Conservation (phyloP, 495 filamentous ascomycete genomes). For the Letharia lupina region DNA sequence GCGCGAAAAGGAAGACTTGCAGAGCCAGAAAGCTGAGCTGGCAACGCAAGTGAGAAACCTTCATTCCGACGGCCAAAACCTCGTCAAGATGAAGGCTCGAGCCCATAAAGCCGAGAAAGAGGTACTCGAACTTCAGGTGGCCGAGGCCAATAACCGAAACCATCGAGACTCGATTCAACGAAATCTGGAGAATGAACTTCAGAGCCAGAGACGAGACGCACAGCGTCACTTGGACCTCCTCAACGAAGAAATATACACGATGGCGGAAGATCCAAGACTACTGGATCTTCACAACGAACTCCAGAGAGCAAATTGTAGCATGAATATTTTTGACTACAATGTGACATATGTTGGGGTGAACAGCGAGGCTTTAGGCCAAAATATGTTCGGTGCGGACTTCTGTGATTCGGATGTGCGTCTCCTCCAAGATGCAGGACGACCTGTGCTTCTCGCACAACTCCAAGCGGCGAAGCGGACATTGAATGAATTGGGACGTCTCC, state of each 20-base stretch:
- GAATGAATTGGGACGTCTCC: not conserved
- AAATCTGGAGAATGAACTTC: not conserved
- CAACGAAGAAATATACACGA: not conserved
- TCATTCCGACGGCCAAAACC: not conserved
- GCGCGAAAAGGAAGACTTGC: not conserved
- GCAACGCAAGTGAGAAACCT: not conserved
- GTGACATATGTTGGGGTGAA: not conserved
- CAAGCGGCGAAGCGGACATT: not conserved
- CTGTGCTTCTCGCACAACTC: not conserved
- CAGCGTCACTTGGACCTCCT: not conserved
- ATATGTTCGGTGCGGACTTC: not conserved
- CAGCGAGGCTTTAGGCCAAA: not conserved
- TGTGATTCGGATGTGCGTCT: not conserved
- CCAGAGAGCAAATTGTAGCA: not conserved
- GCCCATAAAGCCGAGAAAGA: not conserved
- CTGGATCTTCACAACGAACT: not conserved
- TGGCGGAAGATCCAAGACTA: not conserved
- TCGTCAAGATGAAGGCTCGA: not conserved
- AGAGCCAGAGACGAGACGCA: not conserved
- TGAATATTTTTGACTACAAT: not conserved
- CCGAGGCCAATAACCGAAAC: too few species aligned
- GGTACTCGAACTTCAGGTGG: not conserved
- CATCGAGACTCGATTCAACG: too few species aligned
- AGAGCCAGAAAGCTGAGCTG: not conserved
- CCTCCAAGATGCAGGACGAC: not conserved